Percentiles rank a stretch among this genome's conserved stretches.
Evolutionary conservation across 225 moss, liverwort and hornwort genomes (phyloP).

Genomic region (Bryoerythrophyllum caledonicum): DNA sequence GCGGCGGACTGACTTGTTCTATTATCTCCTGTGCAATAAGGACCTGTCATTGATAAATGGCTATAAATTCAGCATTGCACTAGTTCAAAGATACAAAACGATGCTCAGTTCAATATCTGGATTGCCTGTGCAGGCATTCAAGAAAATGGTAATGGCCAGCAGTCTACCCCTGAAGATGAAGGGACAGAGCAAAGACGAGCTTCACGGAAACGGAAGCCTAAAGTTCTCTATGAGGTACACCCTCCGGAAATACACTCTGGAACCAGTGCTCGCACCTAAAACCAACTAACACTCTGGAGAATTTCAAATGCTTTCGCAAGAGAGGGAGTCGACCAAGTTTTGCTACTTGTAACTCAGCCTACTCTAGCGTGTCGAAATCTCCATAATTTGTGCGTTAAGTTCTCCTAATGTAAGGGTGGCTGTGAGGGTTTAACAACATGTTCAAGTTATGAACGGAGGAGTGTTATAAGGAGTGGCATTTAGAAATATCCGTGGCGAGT

Average conservation of each 20-base stretch:
- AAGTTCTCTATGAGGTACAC: constrained; percentile 87
- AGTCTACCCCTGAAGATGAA: constrained; percentile 52
- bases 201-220: constrained; percentile 89
- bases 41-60: neutral
- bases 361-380: constrained; percentile 9
- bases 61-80: constrained; percentile 8
- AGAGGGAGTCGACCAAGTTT: neutral
- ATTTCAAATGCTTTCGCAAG: neutral
- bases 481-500: too few species aligned
- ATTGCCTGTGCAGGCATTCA: constrained; percentile 29
- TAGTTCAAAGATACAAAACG: neutral
- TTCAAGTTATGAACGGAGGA: too few species aligned
- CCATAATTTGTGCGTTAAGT: neutral
- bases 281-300: neutral
- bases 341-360: neutral
- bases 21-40: neutral
- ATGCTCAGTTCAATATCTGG: neutral
- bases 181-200: constrained; percentile 73
- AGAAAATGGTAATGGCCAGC: constrained; percentile 37
- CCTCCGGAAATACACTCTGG: neutral
- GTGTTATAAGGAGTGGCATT: constrained; percentile 7
- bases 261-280: neutral
- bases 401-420: neutral
- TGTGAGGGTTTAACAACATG: neutral
- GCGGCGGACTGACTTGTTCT: neutral